Evolutionary conservation across 2,329 filamentous ascomycete species (phyloP).

Genomic region (Teratosphaeria zuluensis): DNA sequence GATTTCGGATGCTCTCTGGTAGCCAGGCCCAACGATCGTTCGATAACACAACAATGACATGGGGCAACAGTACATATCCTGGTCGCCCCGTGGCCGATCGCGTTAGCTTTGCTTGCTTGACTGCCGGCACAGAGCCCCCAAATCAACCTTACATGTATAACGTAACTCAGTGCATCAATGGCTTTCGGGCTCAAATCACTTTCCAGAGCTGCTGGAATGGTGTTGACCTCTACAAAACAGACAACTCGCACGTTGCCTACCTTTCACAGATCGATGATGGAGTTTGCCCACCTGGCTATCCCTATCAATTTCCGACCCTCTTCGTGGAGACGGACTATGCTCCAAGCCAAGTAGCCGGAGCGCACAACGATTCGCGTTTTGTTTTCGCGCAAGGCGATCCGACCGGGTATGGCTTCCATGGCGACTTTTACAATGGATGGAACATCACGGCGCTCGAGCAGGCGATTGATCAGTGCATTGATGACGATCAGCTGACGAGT

Average conservation of each 20-base stretch:
- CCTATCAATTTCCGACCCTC: slow-evolving; percentile 28
- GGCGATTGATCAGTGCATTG: slow-evolving; percentile 29
- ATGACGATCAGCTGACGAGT: slow-evolving; percentile 24
- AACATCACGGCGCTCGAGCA: slow-evolving; percentile 30
- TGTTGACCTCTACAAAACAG: slow-evolving; percentile 26
- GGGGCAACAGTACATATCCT: slow-evolving; percentile 24
- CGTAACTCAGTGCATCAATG: slow-evolving; percentile 24
- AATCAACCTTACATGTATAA: slow-evolving; percentile 24
- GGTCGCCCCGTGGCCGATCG: slow-evolving; percentile 41
- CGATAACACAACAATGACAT: slow-evolving; percentile 28
- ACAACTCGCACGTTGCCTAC: slow-evolving; percentile 35
- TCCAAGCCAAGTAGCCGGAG: slow-evolving; percentile 25
- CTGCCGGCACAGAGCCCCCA: slow-evolving; percentile 11
- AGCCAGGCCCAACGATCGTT: slow-evolving; percentile 47
- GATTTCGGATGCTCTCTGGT: slow-evolving; percentile 62
- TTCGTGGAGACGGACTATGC: slow-evolving; percentile 34
- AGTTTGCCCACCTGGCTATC: slow-evolving; percentile 31
- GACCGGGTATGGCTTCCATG: slow-evolving; percentile 46
- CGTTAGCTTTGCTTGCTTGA: slow-evolving; percentile 33
- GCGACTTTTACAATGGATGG: slow-evolving; percentile 45
- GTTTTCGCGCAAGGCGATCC: slow-evolving; percentile 40
- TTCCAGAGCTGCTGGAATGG: slow-evolving; percentile 32
- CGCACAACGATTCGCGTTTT: slow-evolving; percentile 29
- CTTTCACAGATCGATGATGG: slow-evolving; percentile 31
- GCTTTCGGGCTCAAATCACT: slow-evolving; percentile 29